Evolutionary conservation across 2,329 filamentous ascomycete genomes (phyloP).

Genomic region (Scedosporium apiospermum): DNA sequence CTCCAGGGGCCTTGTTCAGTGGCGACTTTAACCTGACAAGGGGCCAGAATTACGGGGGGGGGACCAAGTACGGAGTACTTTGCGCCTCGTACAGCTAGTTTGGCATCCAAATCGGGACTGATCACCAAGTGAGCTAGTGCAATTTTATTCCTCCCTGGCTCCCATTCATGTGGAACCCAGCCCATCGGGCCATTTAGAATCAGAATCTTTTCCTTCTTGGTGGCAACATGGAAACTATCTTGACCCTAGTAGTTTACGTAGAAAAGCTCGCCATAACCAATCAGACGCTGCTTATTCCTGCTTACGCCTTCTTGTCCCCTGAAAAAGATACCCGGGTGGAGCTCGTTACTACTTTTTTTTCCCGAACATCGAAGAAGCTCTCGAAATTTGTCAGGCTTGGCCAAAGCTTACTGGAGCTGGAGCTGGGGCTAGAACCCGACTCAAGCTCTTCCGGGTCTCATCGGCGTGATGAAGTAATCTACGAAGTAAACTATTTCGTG

Average conservation of each 20-base stretch:
- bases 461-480: not conserved
- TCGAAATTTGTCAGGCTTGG: not conserved
- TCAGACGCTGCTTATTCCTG: not conserved
- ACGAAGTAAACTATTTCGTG: too few relatives aligned
- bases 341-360: not conserved
- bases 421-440: not conserved
- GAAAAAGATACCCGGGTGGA: too few relatives aligned
- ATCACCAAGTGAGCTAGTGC: too few relatives aligned
- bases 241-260: too few relatives aligned
- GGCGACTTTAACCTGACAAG: too few relatives aligned
- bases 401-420: not conserved
- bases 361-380: not conserved
- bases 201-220: not conserved
- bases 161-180: not conserved
- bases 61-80: too few relatives aligned
- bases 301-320: not conserved
- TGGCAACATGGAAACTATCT: not conserved
- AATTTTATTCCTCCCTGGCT: too few relatives aligned
- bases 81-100: too few relatives aligned
- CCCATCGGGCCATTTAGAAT: not conserved
- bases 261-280: not conserved
- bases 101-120: too few relatives aligned
- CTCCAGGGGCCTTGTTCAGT: too few relatives aligned
- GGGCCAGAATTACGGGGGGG: too few relatives aligned
- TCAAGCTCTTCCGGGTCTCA: not conserved